Evolutionary conservation across 495 filamentous ascomycete species (phyloP).

Genomic region (Pyronema omphalodes): DNA sequence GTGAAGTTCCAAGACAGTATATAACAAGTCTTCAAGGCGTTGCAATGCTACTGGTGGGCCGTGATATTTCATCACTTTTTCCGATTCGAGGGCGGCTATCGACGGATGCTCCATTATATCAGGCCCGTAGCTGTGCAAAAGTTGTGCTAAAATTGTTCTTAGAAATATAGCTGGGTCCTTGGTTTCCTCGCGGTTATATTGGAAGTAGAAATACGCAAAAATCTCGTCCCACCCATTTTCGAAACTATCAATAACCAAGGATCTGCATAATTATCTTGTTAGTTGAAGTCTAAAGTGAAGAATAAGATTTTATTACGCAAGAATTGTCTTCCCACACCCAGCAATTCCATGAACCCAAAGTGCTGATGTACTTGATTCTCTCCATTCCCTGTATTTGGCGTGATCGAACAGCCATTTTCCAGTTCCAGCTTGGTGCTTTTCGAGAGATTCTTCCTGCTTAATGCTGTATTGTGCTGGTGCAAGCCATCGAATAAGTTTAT

Average conservation of each 20-base stretch:
- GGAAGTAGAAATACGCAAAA: slow-evolving; percentile 1
- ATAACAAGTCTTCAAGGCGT: not conserved
- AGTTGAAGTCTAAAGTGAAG: too few species aligned
- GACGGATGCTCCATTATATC: too few species aligned
- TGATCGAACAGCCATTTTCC: not conserved
- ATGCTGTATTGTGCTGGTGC: not conserved
- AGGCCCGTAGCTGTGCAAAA: not conserved
- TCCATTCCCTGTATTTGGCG: not conserved
- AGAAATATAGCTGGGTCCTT: not conserved
- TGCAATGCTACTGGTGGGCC: not conserved
- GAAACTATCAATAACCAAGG: not conserved
- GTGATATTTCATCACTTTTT: not conserved
- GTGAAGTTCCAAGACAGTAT: not conserved
- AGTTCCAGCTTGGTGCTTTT: not conserved
- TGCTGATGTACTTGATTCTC: not conserved
- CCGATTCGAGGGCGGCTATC: not conserved
- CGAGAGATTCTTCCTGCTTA: not conserved
- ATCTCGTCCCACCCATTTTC: not conserved
- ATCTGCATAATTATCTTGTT: not conserved
- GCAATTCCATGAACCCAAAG: slow-evolving; percentile 1
- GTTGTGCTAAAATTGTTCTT: not conserved
- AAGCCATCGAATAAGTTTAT: not conserved
- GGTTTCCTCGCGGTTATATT: not conserved
- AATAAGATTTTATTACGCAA: not conserved
- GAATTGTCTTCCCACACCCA: not conserved